Percentiles rank a stretch among this genome's conserved stretches.
Evolutionary conservation across 2,329 filamentous ascomycete species (phyloP).

Genomic region (Xylaria sp.): DNA sequence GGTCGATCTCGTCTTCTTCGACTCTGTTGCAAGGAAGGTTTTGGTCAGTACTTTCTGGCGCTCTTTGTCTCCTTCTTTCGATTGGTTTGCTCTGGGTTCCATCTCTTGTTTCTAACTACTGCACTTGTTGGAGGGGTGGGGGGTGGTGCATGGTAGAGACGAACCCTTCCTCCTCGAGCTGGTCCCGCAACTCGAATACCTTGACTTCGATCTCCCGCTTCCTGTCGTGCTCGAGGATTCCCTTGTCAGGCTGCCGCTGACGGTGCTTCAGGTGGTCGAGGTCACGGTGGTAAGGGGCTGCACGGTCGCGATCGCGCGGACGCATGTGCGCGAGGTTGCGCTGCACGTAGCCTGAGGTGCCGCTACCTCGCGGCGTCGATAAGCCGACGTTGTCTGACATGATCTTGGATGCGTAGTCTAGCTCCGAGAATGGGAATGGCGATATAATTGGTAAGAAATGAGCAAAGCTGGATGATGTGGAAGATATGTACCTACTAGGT

Average conservation of each 20-base stretch:
- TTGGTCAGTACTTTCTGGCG: neutral
- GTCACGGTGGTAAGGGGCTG: conserved; percentile 74
- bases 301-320: conserved; percentile 82
- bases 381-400: conserved; percentile 99
- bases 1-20: conserved; percentile 91
- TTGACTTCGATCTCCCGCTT: conserved; percentile 91
- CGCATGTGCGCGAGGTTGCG: conserved; percentile 89
- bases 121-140: too few species aligned
- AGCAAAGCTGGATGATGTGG: neutral
- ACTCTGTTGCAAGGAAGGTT: conserved; percentile 55
- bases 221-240: conserved; percentile 92
- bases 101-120: too few species aligned
- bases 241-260: conserved; percentile 85
- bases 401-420: conserved; percentile 13
- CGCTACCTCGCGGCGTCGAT: conserved; percentile 89
- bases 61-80: neutral
- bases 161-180: conserved; percentile 88
- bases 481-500: neutral
- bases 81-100: too few species aligned
- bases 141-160: conserved; percentile 28
- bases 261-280: conserved; percentile 72
- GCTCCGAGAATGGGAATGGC: neutral
- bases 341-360: conserved; percentile 97
- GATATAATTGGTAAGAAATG: neutral
- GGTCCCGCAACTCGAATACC: conserved; percentile 87